Conservation (phyloP, 345 rosid genomes). For the Gossypium bickii region DNA sequence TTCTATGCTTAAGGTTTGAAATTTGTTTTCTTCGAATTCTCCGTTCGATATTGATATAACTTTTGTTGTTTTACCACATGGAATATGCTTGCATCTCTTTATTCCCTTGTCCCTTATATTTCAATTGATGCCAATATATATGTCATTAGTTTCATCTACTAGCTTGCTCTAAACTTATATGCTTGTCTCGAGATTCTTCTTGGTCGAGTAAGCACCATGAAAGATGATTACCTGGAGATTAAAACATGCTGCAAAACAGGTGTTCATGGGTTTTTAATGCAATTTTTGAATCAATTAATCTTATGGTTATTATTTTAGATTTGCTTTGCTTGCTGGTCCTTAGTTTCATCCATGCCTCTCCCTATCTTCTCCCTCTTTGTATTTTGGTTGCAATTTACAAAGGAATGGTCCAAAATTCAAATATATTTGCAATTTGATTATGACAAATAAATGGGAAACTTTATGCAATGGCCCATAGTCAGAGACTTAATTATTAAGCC, state of each 20-base stretch:
- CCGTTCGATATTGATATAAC: background rate
- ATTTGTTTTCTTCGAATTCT: background rate
- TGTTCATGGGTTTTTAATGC: too few species aligned
- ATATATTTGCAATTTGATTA: background rate
- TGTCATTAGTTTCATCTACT: background rate
- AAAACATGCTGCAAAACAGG: too few species aligned
- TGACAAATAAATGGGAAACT: background rate
- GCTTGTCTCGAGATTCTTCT: too few species aligned
- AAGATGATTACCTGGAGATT: too few species aligned
- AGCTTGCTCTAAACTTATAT: too few species aligned
- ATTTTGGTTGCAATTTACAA: background rate
- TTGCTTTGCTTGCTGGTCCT: too few species aligned
- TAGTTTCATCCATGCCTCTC: background rate
- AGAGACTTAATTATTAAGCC: too few species aligned
- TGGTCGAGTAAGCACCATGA: too few species aligned
- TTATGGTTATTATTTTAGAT: too few species aligned
- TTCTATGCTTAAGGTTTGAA: constrained; percentile 12
- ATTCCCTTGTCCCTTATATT: background rate
- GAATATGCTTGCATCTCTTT: background rate
- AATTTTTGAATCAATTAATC: too few species aligned
- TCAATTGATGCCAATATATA: background rate
- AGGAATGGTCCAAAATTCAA: background rate
- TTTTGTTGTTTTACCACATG: background rate
- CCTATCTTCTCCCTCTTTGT: background rate
- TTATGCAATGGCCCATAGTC: too few species aligned